phyloP scores from a whole-genome alignment of 106 monocot species.

The Alisma plantagoaquatica region DNA sequence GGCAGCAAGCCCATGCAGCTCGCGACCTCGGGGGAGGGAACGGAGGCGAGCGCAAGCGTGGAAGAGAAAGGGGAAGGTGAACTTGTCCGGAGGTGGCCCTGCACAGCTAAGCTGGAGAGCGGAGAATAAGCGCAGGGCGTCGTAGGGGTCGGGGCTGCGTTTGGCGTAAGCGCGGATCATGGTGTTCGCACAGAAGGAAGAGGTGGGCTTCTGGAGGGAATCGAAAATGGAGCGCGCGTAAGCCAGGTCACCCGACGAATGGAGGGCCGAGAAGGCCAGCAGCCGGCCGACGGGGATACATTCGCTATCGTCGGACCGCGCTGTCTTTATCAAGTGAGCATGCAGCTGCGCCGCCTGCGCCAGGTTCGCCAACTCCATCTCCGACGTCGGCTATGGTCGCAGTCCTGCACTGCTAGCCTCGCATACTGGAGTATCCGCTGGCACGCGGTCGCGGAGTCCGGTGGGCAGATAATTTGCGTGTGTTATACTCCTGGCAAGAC shows the following conservation, averaged over 20 bases:
- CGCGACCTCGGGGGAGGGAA: background rate
- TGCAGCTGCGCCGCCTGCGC: conserved; percentile 18
- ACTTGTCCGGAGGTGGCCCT: conserved; percentile 7
- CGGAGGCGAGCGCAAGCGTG: conserved; percentile 11
- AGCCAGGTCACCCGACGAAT: conserved; percentile 5
- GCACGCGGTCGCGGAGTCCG: no score
- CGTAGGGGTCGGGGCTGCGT: conserved; percentile 1
- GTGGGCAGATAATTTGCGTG: no score
- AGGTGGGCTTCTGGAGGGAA: conserved; percentile 4
- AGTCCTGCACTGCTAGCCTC: no score
- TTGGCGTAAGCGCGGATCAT: conserved; percentile 10
- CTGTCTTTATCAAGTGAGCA: conserved; percentile 17
- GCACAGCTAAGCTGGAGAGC: background rate
- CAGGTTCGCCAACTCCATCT: conserved; percentile 11
- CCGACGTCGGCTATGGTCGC: no score
- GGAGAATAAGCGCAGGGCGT: conserved; percentile 2
- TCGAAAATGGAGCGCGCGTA: conserved; percentile 17
- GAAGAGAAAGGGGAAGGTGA: conserved; percentile 25
- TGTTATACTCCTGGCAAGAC: no score
- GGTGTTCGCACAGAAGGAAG: conserved; percentile 14
- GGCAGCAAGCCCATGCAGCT: conserved; percentile 10
- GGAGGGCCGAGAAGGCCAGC: conserved; percentile 5
- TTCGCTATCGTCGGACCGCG: background rate
- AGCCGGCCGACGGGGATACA: conserved; percentile 2
- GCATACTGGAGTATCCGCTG: no score